A percentile compares a stretch with the other conserved stretches of the same genome.
phyloP scores from a whole-genome alignment of 192 early-diverging fungal genomes.

The Anaeromyces robustus region DNA sequence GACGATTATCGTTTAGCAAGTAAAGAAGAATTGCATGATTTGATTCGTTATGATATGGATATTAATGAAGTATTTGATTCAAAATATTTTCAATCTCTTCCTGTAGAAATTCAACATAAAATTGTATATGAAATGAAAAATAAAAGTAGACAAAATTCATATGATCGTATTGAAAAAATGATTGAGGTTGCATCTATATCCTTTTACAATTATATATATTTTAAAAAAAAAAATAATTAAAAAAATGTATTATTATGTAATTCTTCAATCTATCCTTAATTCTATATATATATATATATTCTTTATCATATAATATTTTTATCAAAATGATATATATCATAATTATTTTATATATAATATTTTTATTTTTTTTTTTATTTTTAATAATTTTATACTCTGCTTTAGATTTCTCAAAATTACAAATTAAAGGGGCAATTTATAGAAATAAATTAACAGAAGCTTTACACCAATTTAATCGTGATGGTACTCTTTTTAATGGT shows the following conservation, averaged over 20 bases:
- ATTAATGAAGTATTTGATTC: conserved; percentile 7
- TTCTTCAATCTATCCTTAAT: too few relatives aligned
- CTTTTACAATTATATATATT: background rate
- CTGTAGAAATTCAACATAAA: conserved; percentile 79
- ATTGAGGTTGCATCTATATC: conserved; percentile 34
- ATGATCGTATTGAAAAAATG: conserved; percentile 57
- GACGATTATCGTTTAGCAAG: background rate
- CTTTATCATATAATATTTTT: too few relatives aligned
- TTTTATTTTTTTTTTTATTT: too few relatives aligned
- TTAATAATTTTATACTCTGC: conserved; percentile 13
- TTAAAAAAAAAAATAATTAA: too few relatives aligned
- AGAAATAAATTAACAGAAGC: conserved; percentile 77
- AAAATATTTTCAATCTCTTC: conserved; percentile 12
- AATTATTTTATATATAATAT: too few relatives aligned
- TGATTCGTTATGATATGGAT: background rate
- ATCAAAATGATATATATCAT: too few relatives aligned
- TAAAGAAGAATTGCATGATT: background rate
- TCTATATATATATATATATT: too few relatives aligned
- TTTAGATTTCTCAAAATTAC: conserved; percentile 76
- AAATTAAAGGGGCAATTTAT: conserved; percentile 69
- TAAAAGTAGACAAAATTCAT: conserved; percentile 61
- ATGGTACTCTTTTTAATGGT: background rate
- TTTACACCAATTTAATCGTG: conserved; percentile 25
- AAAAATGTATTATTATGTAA: too few relatives aligned
- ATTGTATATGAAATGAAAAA: conserved; percentile 76